Evolutionary conservation across 257 asterid genomes (phyloP), one percentile per base, ranked within the genome.

Genomic region (Penstemon newberryi): DNA sequence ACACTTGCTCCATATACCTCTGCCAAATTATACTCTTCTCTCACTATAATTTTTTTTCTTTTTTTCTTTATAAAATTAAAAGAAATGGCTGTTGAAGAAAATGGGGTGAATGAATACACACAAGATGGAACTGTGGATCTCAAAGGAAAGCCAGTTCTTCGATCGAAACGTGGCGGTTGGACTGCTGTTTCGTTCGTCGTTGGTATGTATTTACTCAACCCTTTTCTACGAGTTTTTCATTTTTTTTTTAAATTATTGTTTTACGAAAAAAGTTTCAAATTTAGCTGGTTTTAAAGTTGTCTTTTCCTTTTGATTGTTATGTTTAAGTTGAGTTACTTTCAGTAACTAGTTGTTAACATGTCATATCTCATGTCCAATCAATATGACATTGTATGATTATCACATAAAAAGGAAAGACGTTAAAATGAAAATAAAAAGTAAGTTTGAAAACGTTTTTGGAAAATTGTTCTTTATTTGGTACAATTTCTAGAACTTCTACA

Each of bases 101-200:
- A 74, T 39, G 80, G 79, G 2, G 19, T 4, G 54, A 55, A 8
- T 56, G 72, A 75, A 8, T 86, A 73, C 76, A 83, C 92, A 59
- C 51, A 77, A 63, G 89, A 86, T 66, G 89, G 87, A 18, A 86
- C 85, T 0, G 83, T 86, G 37, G 88, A 84, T 73, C 88, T 86
- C 46, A 82, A 69, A 77, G 90, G 90, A 37, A 84, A 87, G 65
- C 86, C 87, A 3, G 58, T 87, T n/a, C 89, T 76, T 15, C 66
- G 86, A 79, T 85, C 83, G 13, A 79, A 78, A 44, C 69, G 86
- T 6, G 95, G 95, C 6, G 87, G 91, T 56, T 87, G 89, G 91
- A 87, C 69, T n/a, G 95, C 91, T 59, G 79, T 86, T 60, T 79
- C 83, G 56, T 87, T 87, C 52, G 60, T 87, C 39, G 86, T 84